Percentiles rank a stretch among this genome's conserved stretches.
These are phyloP conservation scores for Boletus sp. DNA, from an alignment of 768 basidiomycete species.

Conservation along the genomic window DNA sequence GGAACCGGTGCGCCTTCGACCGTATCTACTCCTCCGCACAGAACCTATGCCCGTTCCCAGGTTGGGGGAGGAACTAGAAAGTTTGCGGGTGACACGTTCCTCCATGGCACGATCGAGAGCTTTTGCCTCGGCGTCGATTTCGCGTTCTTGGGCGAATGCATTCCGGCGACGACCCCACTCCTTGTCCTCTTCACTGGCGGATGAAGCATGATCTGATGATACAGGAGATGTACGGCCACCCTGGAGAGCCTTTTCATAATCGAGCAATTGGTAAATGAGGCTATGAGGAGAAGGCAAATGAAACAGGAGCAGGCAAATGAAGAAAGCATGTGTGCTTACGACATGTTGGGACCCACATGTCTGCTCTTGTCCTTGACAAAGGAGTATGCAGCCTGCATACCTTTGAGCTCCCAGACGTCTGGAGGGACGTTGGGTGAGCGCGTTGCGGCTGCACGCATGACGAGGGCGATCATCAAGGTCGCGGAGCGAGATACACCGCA, in stretches of 20 bases:
- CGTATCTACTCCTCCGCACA: conserved; percentile 64
- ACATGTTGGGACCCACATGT: conserved; percentile 92
- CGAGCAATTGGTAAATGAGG: conserved; percentile 89
- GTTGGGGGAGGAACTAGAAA: conserved; percentile 60
- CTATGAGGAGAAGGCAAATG: conserved; percentile 39
- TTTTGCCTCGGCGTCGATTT: conserved; percentile 65
- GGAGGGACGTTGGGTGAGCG: conserved; percentile 63
- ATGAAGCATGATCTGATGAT: conserved; percentile 52
- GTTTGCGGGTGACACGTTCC: conserved; percentile 69
- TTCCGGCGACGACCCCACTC: conserved; percentile 75
- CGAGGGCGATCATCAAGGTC: conserved; percentile 84
- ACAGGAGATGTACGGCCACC: conserved; percentile 47
- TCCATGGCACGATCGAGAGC: conserved; percentile 88
- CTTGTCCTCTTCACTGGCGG: conserved; percentile 62
- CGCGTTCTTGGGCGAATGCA: conserved; percentile 43
- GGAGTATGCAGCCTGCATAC: conserved; percentile 87
- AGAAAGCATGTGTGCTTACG: conserved; percentile 52
- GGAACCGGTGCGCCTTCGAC: conserved; percentile 71
- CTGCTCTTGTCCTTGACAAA: conserved; percentile 88
- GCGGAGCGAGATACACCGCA: conserved; percentile 92
- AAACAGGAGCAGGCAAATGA: conserved; percentile 23
- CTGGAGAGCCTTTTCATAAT: conserved; percentile 78
- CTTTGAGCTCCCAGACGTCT: conserved; percentile 73
- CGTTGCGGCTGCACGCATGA: conserved; percentile 87
- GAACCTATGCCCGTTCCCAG: conserved; percentile 67